phyloP scores from a whole-genome alignment of 139 green algal genomes.

The Spirogloea muscicola region DNA sequence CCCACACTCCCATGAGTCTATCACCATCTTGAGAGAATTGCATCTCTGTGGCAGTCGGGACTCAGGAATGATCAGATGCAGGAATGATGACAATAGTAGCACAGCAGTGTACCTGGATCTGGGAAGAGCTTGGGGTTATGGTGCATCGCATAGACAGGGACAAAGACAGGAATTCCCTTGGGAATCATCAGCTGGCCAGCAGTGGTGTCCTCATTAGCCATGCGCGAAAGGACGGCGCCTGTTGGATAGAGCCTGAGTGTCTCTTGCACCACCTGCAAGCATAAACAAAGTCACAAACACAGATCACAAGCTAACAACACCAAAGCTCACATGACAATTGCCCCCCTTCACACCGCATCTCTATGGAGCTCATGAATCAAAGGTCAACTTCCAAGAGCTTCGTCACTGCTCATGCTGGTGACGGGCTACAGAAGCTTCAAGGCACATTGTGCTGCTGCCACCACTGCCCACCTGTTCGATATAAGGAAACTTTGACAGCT shows the following conservation, averaged over 20 bases:
- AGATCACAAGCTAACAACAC: not conserved
- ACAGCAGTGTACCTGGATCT: no score
- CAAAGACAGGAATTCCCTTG: conserved; percentile 45
- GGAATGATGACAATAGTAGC: no score
- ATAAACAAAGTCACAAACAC: not conserved
- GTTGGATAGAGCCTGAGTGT: conserved; percentile 56
- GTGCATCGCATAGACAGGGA: conserved; percentile 55
- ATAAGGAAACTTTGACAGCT: conserved; percentile 2
- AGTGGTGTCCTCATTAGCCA: conserved; percentile 29
- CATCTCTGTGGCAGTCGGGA: no score
- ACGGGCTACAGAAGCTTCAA: not conserved
- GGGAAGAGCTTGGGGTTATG: conserved; percentile 47
- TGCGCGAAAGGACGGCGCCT: conserved; percentile 42
- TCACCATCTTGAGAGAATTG: no score
- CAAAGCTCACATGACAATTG: conserved; percentile 6
- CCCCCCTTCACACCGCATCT: not conserved
- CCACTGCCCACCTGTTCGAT: conserved; percentile 6
- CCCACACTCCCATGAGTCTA: no score
- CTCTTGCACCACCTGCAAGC: conserved; percentile 51
- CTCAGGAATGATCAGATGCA: no score
- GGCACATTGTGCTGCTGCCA: not conserved
- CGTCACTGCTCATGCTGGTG: not conserved
- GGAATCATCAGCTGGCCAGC: conserved; percentile 40
- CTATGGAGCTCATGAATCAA: not conserved
- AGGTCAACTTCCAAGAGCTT: not conserved